Evolutionary conservation across 352 stramenopile species (phyloP), one percentile per base, ranked within the genome.

Genomic region (Phytophthora megakarya): DNA sequence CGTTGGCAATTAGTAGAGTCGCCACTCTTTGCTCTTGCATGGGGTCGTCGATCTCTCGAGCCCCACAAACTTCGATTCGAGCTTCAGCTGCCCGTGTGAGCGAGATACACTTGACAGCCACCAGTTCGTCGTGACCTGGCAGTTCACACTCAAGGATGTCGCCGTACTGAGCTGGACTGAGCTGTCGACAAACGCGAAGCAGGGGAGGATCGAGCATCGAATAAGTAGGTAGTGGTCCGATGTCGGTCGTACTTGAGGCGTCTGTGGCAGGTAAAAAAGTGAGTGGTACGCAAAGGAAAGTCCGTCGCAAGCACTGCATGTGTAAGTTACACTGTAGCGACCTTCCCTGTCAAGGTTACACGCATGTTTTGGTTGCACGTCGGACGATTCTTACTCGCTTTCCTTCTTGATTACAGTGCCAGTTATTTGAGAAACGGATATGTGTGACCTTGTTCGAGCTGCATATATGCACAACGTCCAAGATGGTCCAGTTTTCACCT

Each of bases 41-140:
- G 0, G 69, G 69, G 42, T 71, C 59, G 47, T 77, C 65, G 19
- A 77, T 57, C 23, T 64, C 50, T 12, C 65, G 57, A 7, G 43
- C 21, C 2, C 16, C 16, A 30, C 11, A 3, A 18, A 35, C 28
- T 44, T 25, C 30, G 13, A 13, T 38, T 21, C 30, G 50, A 11
- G 44, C 57, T 10, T 68, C 52, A 3, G 44, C 47, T 5, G 52
- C 56, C 45, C 23, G 45, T 0, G n/a, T 3, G 7, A 77, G 57
- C 1, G 56, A 70, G 4, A 77, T 68, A 37, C 70, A 71, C 43
- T 74, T 77, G 47, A 74, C 70, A n/a, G 65, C 70, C 0, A 70
- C 49, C 0, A 30, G 45, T 1, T 66, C 25, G 12, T 56, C 25
- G 49, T 67, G 21, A 5, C 44, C 43, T 1, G 30, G 43, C 3